Percentiles rank a stretch among this genome's conserved stretches.
phyloP scores from a whole-genome alignment of 352 stramenopile genomes.

The Phytophthora syringae region DNA sequence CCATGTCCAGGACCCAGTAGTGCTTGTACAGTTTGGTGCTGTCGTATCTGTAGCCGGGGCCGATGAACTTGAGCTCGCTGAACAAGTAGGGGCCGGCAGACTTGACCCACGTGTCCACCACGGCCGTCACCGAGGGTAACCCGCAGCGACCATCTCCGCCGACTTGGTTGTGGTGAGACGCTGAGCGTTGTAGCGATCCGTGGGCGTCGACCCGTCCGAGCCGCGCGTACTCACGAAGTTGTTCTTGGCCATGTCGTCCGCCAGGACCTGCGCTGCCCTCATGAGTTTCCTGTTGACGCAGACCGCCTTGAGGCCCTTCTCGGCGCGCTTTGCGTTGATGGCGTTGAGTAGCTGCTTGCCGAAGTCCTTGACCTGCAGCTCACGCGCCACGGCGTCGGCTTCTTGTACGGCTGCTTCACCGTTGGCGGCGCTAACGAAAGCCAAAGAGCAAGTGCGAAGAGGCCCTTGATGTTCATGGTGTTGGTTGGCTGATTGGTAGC shows the following conservation, averaged over 20 bases:
- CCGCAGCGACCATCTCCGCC: constrained; percentile 49
- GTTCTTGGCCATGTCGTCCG: constrained; percentile 32
- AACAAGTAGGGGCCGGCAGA: constrained; percentile 45
- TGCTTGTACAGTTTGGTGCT: constrained; percentile 37
- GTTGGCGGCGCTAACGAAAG: constrained; percentile 21
- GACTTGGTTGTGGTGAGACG: constrained; percentile 25
- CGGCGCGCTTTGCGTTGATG: constrained; percentile 45
- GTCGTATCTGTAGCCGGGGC: constrained; percentile 40
- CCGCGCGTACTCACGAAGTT: constrained; percentile 38
- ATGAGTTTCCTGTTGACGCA: constrained; percentile 49
- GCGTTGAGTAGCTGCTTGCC: constrained; percentile 37
- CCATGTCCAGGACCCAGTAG: constrained; percentile 45
- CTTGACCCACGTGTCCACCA: constrained; percentile 43
- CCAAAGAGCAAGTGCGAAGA: constrained; percentile 28
- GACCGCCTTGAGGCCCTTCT: constrained; percentile 38
- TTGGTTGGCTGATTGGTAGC: not conserved
- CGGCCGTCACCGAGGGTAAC: constrained; percentile 21
- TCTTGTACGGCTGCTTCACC: constrained; percentile 15
- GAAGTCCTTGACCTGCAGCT: constrained; percentile 48
- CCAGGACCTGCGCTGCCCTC: constrained; percentile 28
- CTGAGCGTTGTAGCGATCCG: constrained; percentile 28
- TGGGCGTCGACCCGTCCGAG: constrained; percentile 37
- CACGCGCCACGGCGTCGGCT: constrained; percentile 10
- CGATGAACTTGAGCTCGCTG: constrained; percentile 33
- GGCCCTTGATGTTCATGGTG: constrained; percentile 40